These are phyloP conservation scores for Leccinum rimulosum DNA, from an alignment of 768 basidiomycete genomes.

Conservation along the genomic window DNA sequence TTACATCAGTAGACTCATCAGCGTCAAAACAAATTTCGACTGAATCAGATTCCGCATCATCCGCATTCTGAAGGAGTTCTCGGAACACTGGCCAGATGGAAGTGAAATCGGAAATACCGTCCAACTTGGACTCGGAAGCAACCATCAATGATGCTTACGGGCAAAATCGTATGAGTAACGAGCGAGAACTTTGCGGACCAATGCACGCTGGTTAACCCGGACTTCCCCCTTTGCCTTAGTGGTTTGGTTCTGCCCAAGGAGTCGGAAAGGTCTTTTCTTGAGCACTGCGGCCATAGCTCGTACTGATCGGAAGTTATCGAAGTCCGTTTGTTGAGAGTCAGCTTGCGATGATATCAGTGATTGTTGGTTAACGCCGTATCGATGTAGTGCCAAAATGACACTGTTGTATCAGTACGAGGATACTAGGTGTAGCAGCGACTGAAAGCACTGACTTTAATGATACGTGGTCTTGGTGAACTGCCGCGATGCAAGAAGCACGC, in stretches of 20 bases:
- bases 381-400: too few species aligned
- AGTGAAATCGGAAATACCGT: conserved; percentile 32
- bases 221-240: conserved; percentile 72
- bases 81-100: conserved; percentile 57
- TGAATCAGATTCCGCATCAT: conserved; percentile 46
- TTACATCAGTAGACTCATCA: conserved; percentile 2
- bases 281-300: too few species aligned
- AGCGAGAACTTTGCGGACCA: conserved; percentile 93
- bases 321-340: too few species aligned
- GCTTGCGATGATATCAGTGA: too few species aligned
- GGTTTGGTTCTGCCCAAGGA: conserved; percentile 52
- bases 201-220: conserved; percentile 86
- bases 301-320: too few species aligned
- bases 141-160: conserved; percentile 30
- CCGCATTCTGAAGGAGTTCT: background rate
- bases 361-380: too few species aligned
- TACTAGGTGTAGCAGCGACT: too few species aligned
- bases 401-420: too few species aligned
- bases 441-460: too few species aligned
- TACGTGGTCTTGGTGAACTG: too few species aligned
- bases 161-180: conserved; percentile 94
- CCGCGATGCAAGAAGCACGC: too few species aligned
- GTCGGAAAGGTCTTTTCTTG: background rate
- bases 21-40: conserved; percentile 81
- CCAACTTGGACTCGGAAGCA: background rate